phyloP scores from a whole-genome alignment of 352 stramenopile genomes.

The Globisporangium nunn region DNA sequence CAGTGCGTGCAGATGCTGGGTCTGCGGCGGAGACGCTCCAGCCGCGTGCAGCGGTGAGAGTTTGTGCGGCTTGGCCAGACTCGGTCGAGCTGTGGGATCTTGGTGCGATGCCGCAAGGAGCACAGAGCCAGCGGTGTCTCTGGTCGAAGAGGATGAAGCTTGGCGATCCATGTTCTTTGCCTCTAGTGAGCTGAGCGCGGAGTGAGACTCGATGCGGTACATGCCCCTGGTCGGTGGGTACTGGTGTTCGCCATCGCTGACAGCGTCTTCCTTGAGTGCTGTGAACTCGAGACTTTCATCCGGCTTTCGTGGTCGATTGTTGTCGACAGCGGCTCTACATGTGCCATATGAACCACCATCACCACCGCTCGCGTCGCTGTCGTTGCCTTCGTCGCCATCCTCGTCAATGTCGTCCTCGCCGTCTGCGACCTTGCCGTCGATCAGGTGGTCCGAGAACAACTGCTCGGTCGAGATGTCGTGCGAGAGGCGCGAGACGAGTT shows the following conservation, averaged over 20 bases:
- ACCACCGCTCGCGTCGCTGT: too few species aligned
- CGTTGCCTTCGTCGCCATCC: constrained; percentile 26
- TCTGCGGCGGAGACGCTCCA: neutral
- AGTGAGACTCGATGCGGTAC: constrained; percentile 66
- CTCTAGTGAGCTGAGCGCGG: constrained; percentile 46
- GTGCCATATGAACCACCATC: too few species aligned
- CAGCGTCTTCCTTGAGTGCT: neutral
- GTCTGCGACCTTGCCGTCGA: constrained; percentile 53
- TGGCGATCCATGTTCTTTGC: constrained; percentile 25
- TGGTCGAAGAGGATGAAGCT: too few species aligned
- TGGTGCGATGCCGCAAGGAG: neutral
- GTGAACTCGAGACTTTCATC: neutral
- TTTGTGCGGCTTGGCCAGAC: constrained; percentile 18
- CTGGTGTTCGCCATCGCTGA: neutral
- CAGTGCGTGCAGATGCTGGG: neutral
- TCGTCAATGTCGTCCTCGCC: constrained; percentile 24
- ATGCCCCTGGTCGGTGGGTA: constrained; percentile 14
- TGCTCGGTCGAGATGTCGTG: constrained; percentile 70
- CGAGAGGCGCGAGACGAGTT: constrained; percentile 21
- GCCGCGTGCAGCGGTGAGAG: constrained; percentile 14
- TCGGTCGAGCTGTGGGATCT: constrained; percentile 4
- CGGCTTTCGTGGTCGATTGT: constrained; percentile 16
- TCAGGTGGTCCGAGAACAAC: constrained; percentile 51
- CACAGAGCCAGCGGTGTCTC: too few species aligned
- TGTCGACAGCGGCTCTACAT: constrained; percentile 1